These are phyloP conservation scores for Madurella mycetomatis DNA, from an alignment of 2,329 filamentous ascomycete genomes.

Conservation along the genomic window DNA sequence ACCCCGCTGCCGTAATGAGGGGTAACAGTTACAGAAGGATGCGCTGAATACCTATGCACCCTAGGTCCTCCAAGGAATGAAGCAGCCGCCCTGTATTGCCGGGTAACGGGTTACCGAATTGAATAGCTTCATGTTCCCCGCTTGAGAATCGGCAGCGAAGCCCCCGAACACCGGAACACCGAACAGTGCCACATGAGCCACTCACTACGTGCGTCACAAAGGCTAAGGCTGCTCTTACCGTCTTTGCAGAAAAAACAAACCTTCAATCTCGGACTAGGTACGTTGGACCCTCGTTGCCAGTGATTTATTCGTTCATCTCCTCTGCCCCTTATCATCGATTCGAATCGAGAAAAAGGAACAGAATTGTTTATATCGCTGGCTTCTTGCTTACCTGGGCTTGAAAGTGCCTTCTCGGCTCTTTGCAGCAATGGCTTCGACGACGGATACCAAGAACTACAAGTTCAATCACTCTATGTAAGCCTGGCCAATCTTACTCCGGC, in stretches of 20 bases:
- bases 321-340: no score
- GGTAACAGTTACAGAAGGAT: background rate
- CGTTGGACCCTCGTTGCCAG: background rate
- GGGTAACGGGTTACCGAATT: background rate
- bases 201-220: slow-evolving; percentile 17
- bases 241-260: slow-evolving; percentile 9
- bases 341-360: background rate
- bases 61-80: background rate
- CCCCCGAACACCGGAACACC: no score
- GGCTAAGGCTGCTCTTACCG: slow-evolving; percentile 13
- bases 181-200: slow-evolving; percentile 16
- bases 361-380: background rate
- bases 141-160: background rate
- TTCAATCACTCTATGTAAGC: slow-evolving; percentile 81
- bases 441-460: slow-evolving; percentile 74
- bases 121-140: slow-evolving; percentile 9
- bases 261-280: background rate
- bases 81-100: background rate
- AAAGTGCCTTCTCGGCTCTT: slow-evolving; percentile 18
- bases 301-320: background rate
- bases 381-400: background rate
- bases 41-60: background rate
- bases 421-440: slow-evolving; percentile 61
- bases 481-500: background rate
- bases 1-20: slow-evolving; percentile 5